Base-by-base conservation (phyloP, 2,329 filamentous ascomycete species). In the Parafenestella ontariensis region DNA sequence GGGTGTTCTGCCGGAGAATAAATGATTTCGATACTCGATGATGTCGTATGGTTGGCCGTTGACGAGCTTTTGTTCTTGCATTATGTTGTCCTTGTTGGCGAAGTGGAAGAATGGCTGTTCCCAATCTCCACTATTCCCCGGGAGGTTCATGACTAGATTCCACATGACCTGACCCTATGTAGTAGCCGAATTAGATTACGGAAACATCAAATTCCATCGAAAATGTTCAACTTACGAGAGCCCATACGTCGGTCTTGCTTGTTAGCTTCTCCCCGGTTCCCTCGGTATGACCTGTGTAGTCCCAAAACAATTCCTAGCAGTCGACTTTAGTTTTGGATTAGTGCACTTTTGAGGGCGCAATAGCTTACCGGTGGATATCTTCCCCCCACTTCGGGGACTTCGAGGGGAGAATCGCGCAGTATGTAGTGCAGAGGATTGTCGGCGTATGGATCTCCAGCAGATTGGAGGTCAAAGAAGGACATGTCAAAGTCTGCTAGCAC, bases 371-470 rank as follows among this genome's bases (percentile, higher is more conserved):
- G 26, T 5, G 26, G 26, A 28, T 28, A 28, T 28, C 26, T 28
- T 10, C 26, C 26, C 10, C 26, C 26, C 26, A 28, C 26, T 28
- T 5, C 26, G 5, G 26, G 26, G 5, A 28, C 10, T 6, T 28
- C 26, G 5, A 28, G 26, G 26, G 26, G 26, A 10, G 26, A 28
- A 6, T 10, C 26, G 26, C 26, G 26, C 5, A 28, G 3, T 42
- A 50, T 47, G 7, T 55, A 55, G 10, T 11, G n/a, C n/a, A 5
- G 34, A 37, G 46, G 49, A 17, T 56, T 59, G 26, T 59, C 52
- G 3, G 46, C 18, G 20, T 59, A 56, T 1, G 31, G 18, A 11
- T 59, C 42, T 4, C 29, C 29, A 3, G 23, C 26, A 1, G 40
- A 39, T 18, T 56, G 56, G 1, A 59, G 46, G 13, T 56, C 46